A percentile compares a stretch with the other conserved stretches of the same genome.
phyloP scores from a whole-genome alignment of 306 rosid genomes.

The Abrus precatorius region DNA sequence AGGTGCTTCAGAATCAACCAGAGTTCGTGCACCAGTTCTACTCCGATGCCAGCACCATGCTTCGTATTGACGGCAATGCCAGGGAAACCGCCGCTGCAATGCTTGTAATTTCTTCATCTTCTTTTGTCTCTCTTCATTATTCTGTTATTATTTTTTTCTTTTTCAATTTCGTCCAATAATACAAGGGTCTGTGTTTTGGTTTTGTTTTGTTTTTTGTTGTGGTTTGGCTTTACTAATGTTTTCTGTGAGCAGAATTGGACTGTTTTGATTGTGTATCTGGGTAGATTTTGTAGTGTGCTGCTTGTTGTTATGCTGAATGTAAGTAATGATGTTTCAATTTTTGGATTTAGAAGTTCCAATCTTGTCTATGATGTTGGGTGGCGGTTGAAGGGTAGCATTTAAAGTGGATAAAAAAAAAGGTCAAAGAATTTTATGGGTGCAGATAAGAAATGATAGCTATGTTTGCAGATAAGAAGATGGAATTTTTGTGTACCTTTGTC shows the following conservation, averaged over 20 bases:
- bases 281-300: not conserved
- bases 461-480: conserved; percentile 1
- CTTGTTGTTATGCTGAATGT: not conserved
- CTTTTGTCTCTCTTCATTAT: not conserved
- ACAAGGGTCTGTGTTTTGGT: no score
- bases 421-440: not conserved
- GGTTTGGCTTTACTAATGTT: not conserved
- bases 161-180: not conserved
- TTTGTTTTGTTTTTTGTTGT: not conserved
- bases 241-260: not conserved
- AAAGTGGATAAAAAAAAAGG: not conserved
- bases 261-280: not conserved
- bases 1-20: conserved; percentile 91
- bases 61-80: conserved; percentile 77
- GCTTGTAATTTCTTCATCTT: conserved; percentile 59
- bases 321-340: not conserved
- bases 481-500: not conserved
- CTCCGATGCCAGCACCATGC: conserved; percentile 92
- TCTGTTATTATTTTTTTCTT: not conserved
- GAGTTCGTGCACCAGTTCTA: conserved; percentile 90
- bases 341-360: conserved; percentile 1
- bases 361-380: not conserved
- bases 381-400: not conserved
- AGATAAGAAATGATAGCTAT: not conserved
- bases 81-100: conserved; percentile 84